Evolutionary conservation across 1,284 basidiomycete genomes (phyloP).

Genomic region (Apiotrichum domesticum): DNA sequence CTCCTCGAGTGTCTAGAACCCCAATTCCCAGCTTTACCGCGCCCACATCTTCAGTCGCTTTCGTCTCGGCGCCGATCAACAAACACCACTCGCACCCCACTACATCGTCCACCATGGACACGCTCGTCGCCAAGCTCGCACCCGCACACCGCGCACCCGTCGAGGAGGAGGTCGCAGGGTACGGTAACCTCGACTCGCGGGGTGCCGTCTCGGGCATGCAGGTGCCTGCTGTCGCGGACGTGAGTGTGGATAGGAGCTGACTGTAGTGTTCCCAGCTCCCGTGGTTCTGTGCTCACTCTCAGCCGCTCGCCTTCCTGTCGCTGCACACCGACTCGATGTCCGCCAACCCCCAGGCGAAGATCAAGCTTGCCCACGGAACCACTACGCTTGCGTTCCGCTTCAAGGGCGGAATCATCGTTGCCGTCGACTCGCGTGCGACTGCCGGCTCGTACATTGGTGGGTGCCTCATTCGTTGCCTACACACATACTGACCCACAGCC

Average conservation of each 20-base stretch:
- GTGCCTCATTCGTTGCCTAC: constrained; percentile 25
- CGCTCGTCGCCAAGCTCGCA: constrained; percentile 59
- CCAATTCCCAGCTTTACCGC: too few relatives aligned
- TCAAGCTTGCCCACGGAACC: constrained; percentile 98
- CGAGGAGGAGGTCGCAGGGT: constrained; percentile 56
- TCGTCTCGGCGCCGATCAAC: too few relatives aligned
- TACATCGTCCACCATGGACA: constrained; percentile 58
- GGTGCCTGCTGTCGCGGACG: constrained; percentile 42
- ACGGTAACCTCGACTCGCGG: constrained; percentile 52
- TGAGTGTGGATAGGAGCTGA: constrained; percentile 21
- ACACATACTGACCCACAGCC: constrained; percentile 51
- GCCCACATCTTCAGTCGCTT: too few relatives aligned
- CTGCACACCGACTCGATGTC: constrained; percentile 89
- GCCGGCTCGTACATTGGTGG: constrained; percentile 93
- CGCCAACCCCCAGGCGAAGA: constrained; percentile 77
- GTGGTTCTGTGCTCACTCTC: not conserved
- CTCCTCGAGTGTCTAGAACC: too few relatives aligned
- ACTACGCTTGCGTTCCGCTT: constrained; percentile 98
- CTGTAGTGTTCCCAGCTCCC: too few relatives aligned
- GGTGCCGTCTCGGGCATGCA: constrained; percentile 42
- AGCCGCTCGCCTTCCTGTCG: constrained; percentile 85
- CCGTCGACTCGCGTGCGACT: constrained; percentile 95
- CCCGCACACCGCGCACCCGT: constrained; percentile 51
- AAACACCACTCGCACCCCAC: too few relatives aligned
- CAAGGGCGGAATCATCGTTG: constrained; percentile 93